phyloP scores from a whole-genome alignment of 257 asterid species.

The Solanum tarapatanum region DNA sequence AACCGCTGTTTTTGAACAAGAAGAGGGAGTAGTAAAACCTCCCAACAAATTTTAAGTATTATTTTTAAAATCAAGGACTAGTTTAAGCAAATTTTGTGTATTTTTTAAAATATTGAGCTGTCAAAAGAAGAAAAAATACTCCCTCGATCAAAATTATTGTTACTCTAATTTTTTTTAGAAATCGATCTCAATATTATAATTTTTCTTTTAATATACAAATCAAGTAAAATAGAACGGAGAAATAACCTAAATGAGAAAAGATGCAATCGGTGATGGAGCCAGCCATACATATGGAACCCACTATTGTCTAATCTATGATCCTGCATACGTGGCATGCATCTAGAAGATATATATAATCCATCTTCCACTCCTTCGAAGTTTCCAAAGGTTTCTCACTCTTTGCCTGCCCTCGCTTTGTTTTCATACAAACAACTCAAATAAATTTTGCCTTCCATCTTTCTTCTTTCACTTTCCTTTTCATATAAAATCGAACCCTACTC shows the following conservation, averaged over 20 bases:
- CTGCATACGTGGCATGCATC: not conserved
- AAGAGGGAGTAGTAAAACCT: not conserved
- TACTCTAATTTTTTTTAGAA: not conserved
- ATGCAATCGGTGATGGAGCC: not conserved
- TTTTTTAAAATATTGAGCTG: not conserved
- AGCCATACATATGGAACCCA: not conserved
- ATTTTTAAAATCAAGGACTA: not conserved
- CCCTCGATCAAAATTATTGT: not conserved
- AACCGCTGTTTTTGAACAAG: not conserved
- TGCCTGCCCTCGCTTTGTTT: not conserved
- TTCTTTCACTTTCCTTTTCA: not conserved
- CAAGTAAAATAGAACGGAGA: not conserved
- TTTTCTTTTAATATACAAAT: too few species aligned
- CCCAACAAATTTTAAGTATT: not conserved
- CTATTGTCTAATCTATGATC: not conserved
- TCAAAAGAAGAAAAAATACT: not conserved
- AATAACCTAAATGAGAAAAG: not conserved
- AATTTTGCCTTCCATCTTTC: not conserved
- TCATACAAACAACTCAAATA: not conserved
- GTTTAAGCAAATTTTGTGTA: not conserved
- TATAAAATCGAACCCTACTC: not conserved
- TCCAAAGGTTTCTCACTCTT: not conserved
- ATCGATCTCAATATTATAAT: too few species aligned
- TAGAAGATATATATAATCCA: not conserved
- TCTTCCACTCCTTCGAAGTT: not conserved